These are phyloP conservation scores for Cladosporium phlei DNA, from an alignment of 2,329 filamentous ascomycete genomes.

Conservation along the genomic window DNA sequence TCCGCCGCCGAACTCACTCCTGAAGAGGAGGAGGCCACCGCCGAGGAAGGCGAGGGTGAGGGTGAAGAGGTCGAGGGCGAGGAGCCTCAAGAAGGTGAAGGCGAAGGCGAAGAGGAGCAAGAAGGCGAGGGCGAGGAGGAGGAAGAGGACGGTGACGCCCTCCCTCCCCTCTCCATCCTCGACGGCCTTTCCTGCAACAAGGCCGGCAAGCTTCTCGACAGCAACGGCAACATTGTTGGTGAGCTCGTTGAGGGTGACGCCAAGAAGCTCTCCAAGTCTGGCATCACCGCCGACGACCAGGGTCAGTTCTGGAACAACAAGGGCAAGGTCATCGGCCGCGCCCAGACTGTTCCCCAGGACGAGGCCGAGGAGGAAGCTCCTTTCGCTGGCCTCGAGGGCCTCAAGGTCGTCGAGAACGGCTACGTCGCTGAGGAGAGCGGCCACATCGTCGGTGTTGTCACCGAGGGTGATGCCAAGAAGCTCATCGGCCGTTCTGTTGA, in stretches of 20 bases:
- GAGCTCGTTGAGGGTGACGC: constrained; percentile 48
- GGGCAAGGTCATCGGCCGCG: constrained; percentile 48
- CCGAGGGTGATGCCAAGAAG: constrained; percentile 49
- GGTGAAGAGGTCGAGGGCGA: constrained; percentile 27
- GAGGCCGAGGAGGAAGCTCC: constrained; percentile 45
- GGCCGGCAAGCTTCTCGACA: constrained; percentile 46
- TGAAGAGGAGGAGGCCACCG: constrained; percentile 18
- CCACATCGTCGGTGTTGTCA: constrained; percentile 46
- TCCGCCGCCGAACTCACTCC: constrained; percentile 35
- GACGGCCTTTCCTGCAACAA: constrained; percentile 49
- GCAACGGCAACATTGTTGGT: constrained; percentile 44
- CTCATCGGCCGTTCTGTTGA: constrained; percentile 47
- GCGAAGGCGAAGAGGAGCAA: constrained; percentile 27
- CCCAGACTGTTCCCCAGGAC: constrained; percentile 44
- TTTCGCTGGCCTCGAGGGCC: constrained; percentile 48
- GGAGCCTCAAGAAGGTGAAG: constrained; percentile 33
- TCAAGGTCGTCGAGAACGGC: constrained; percentile 47
- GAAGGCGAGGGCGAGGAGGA: constrained; percentile 30
- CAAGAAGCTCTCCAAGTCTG: constrained; percentile 50
- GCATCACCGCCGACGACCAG: constrained; percentile 41
- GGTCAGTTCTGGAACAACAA: constrained; percentile 53
- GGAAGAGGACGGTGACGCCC: constrained; percentile 32
- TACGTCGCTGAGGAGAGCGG: constrained; percentile 48
- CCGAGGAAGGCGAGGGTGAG: constrained; percentile 30
- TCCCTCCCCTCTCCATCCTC: constrained; percentile 46